These are phyloP conservation scores for Lepraria neglecta DNA, from an alignment of 495 filamentous ascomycete species.

Conservation along the genomic window DNA sequence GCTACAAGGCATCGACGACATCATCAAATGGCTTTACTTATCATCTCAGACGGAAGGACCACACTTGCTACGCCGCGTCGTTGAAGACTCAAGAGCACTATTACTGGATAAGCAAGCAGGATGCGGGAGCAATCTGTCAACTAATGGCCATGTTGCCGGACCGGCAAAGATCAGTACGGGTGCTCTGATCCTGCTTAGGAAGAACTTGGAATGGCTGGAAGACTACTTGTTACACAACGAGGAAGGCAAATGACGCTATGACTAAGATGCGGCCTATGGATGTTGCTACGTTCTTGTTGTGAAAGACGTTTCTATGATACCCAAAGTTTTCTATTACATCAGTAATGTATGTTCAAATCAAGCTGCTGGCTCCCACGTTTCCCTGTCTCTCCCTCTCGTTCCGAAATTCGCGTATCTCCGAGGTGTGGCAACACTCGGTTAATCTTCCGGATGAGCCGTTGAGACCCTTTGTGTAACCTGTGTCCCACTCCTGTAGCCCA, in stretches of 20 bases:
- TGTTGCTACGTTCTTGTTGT: not conserved
- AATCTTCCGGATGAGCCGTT: too few species aligned
- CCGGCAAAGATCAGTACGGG: conserved; percentile 32
- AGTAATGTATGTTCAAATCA: not conserved
- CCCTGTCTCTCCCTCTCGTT: too few species aligned
- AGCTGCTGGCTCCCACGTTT: not conserved
- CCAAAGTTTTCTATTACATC: not conserved
- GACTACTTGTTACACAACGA: not conserved
- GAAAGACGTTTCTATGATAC: not conserved
- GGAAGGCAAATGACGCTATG: not conserved
- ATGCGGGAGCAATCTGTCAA: not conserved
- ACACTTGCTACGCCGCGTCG: conserved; percentile 35
- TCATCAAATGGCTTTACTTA: conserved; percentile 50
- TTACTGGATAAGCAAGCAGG: not conserved
- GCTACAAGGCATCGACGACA: conserved; percentile 41
- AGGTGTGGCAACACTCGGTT: too few species aligned
- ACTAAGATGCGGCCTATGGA: not conserved
- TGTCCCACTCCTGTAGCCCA: too few species aligned
- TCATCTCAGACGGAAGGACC: conserved; percentile 30
- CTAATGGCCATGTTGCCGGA: conserved; percentile 9
- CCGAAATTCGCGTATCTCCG: too few species aligned
- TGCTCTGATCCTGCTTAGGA: conserved; percentile 37
- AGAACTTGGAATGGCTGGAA: conserved; percentile 36
- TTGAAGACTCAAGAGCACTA: conserved; percentile 31
- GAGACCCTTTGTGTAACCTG: too few species aligned